Evolutionary conservation across 371 early-diverging fungal species (phyloP), one percentile per base, ranked within the genome.

Genomic region (Dichotomocladium elegans): DNA sequence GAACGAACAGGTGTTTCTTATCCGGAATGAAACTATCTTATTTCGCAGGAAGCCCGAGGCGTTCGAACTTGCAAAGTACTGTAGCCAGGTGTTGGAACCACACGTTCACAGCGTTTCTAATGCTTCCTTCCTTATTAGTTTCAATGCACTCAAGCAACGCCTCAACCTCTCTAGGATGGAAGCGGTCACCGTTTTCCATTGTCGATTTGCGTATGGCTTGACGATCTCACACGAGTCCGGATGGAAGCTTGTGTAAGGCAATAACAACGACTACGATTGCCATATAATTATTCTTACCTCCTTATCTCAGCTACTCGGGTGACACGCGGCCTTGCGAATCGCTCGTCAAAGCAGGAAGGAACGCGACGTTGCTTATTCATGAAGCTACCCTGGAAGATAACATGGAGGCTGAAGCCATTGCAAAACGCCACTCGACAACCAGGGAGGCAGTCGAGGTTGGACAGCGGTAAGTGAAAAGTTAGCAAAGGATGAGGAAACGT

Each of bases 371-470:
- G 0, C 67, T 99, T 53, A 82, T 99, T 50, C 99, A 99, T 68
- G 99, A 99, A 73, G 95, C 97, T 0, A 99, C 99, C 3, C 84
- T 99, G 55, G 90, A 91, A 31, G 89, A 95, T 55, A 85, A 82
- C 8, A 82, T 91, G 64, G 25, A 65, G n/a, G 77, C 77, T 12
- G 90, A 94, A 31, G 99, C 99, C 0, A 56, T 77, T 19, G 79
- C 70, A 10, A 97, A 96, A 66, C 74, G 84, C 11, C 99, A 99
- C 66, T 88, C 87, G 37, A 99, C 99, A 0, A 85, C 88, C 2
- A 64, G 70, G 37, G 98, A 98, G 71, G 99, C 99, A 0, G 74
- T 96, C 5, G 69, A 83, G 17, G 86, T 99, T 28, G 93, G 88
- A 1, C 62, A 81, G 57, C 65, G 70, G 85, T 83, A 71, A 51